Percentiles rank a stretch among this genome's conserved stretches.
These are phyloP conservation scores for Pythium coloratum DNA, from an alignment of 352 stramenopile species.

Conservation along the genomic window DNA sequence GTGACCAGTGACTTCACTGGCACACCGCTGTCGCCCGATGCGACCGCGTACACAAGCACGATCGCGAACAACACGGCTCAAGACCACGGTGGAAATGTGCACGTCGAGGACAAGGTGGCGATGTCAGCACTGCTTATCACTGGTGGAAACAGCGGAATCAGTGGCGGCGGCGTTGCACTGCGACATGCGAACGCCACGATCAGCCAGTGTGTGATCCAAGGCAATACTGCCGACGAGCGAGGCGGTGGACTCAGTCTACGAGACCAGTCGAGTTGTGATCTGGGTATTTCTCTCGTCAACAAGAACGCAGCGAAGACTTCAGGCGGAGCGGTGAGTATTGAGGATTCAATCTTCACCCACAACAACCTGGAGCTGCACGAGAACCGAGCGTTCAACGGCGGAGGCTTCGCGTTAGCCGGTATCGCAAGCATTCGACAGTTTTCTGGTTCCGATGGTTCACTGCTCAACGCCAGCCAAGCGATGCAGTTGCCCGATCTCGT, in stretches of 20 bases:
- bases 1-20: not conserved
- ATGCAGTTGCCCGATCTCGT: not conserved
- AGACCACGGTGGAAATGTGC: constrained; percentile 19
- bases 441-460: not conserved
- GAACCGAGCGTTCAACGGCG: constrained; percentile 11
- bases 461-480: constrained; percentile 10
- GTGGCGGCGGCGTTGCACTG: constrained; percentile 13
- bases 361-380: not conserved
- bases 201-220: not conserved
- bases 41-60: constrained; percentile 16
- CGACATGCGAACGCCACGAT: constrained; percentile 3
- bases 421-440: not conserved
- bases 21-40: not conserved
- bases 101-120: not conserved
- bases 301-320: constrained; percentile 7
- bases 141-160: not conserved
- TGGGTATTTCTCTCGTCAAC: constrained; percentile 1
- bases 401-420: constrained; percentile 6
- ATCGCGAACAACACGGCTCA: constrained; percentile 7
- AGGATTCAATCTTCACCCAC: constrained; percentile 7
- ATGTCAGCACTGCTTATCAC: constrained; percentile 6
- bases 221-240: not conserved
- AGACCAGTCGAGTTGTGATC: constrained; percentile 5
- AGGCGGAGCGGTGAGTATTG: constrained; percentile 14
- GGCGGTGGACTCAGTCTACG: constrained; percentile 14